A percentile compares a stretch with the other conserved stretches of the same genome.
These are phyloP conservation scores for Colletotrichum cuscutae DNA, from an alignment of 2,329 filamentous ascomycete species.

Conservation along the genomic window DNA sequence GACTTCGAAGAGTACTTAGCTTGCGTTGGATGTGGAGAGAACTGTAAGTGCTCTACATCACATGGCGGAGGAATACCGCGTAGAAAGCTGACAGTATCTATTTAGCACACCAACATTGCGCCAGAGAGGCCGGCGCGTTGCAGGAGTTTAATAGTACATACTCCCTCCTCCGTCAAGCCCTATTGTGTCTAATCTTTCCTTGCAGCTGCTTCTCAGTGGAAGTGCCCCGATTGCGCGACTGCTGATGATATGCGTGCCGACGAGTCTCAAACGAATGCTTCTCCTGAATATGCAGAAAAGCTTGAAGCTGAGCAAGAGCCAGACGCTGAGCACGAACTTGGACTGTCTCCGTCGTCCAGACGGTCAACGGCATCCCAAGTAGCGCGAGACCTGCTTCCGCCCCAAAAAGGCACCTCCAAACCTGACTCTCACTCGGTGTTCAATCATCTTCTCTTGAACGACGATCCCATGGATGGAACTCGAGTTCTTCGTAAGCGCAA, in stretches of 20 bases:
- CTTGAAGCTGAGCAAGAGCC: background rate
- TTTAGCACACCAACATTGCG: conserved; percentile 93
- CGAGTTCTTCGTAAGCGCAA: conserved; percentile 86
- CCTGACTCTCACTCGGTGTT: conserved; percentile 82
- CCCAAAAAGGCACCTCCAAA: conserved; percentile 71
- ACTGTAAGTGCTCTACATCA: conserved; percentile 70
- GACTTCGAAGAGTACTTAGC: conserved; percentile 83
- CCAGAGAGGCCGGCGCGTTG: conserved; percentile 72
- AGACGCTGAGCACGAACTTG: background rate
- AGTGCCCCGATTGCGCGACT: conserved; percentile 58
- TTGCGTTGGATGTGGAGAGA: conserved; percentile 82
- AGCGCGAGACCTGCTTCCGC: conserved; percentile 77
- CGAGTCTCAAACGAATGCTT: background rate
- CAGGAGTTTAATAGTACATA: conserved; percentile 59
- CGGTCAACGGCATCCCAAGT: conserved; percentile 73
- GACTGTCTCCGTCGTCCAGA: conserved; percentile 52
- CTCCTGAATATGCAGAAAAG: background rate
- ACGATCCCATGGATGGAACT: conserved; percentile 80
- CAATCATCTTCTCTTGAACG: conserved; percentile 76
- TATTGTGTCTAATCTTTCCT: background rate
- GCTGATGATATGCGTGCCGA: background rate
- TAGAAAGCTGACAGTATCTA: conserved; percentile 50
- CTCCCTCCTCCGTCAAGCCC: conserved; percentile 9
- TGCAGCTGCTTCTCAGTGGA: conserved; percentile 58
- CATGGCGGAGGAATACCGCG: background rate